Evolutionary conservation across 768 basidiomycete species (phyloP).

Genomic region (Flagelloscypha sp.): DNA sequence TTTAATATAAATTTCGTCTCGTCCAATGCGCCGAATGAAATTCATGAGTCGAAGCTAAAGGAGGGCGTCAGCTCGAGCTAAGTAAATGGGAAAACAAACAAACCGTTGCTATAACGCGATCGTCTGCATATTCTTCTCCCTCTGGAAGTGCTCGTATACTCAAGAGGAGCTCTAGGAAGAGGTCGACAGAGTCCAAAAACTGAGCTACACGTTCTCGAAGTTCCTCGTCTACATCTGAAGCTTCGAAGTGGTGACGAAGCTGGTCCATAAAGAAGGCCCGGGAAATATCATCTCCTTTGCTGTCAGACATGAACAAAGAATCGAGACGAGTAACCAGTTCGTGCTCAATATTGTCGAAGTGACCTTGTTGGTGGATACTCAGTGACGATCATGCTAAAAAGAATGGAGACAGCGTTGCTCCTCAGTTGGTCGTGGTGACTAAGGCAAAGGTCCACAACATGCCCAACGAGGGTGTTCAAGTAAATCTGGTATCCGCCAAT

Average conservation of each 20-base stretch:
- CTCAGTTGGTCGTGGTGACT: constrained; percentile 92
- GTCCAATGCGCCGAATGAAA: constrained; percentile 84
- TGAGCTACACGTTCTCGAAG: constrained; percentile 68
- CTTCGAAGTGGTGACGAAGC: constrained; percentile 82
- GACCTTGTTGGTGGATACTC: constrained; percentile 78
- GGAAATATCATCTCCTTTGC: constrained; percentile 84
- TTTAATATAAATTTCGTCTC: constrained; percentile 92
- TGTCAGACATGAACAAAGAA: constrained; percentile 86
- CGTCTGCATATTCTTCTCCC: constrained; percentile 90
- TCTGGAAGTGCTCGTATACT: constrained; percentile 85
- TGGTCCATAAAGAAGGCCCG: constrained; percentile 90
- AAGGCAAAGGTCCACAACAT: constrained; percentile 85
- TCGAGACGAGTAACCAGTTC: constrained; percentile 89
- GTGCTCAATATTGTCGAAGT: constrained; percentile 86
- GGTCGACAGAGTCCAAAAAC: constrained; percentile 86
- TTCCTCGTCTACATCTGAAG: constrained; percentile 69
- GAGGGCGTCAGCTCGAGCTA: constrained; percentile 7
- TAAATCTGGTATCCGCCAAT: constrained; percentile 81
- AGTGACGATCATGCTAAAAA: constrained; percentile 92
- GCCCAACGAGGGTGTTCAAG: constrained; percentile 77
- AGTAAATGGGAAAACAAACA: constrained; percentile 3
- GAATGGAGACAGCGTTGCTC: constrained; percentile 83
- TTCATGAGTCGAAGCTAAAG: constrained; percentile 79
- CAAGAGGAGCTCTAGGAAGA: constrained; percentile 85
- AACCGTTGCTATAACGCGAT: constrained; percentile 87